Percentiles rank a stretch among this genome's conserved stretches.
Conservation (phyloP, 345 rosid genomes). For the Erysimum cheiranthoides region DNA sequence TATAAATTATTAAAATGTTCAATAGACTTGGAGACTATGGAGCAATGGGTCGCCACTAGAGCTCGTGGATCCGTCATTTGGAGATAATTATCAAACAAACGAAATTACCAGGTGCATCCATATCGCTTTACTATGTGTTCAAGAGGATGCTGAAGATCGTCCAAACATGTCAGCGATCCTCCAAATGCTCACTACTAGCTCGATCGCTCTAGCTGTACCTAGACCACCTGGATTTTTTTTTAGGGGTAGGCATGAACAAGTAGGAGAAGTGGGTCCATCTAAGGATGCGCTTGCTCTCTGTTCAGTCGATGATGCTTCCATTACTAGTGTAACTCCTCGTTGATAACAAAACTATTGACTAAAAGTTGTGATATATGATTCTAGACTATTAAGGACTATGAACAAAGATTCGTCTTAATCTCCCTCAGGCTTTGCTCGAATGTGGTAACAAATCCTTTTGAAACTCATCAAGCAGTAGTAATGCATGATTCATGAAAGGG, state of each 20-base stretch:
- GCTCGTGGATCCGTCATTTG: slow-evolving; percentile 51
- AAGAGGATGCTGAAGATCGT: slow-evolving; percentile 55
- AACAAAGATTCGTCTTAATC: background rate
- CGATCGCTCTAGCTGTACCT: background rate
- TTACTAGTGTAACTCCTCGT: slow-evolving; percentile 50
- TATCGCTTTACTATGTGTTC: slow-evolving; percentile 58
- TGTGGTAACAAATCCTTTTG: background rate
- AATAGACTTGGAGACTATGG: slow-evolving; percentile 63
- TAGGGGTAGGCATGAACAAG: slow-evolving; percentile 1
- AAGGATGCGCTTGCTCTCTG: background rate
- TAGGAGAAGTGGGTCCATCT: background rate
- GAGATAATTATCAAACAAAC: slow-evolving; percentile 21
- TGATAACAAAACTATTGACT: slow-evolving; percentile 11
- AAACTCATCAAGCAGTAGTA: background rate
- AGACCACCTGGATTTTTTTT: slow-evolving; percentile 23
- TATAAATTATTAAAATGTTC: background rate
- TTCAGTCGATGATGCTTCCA: slow-evolving; percentile 47
- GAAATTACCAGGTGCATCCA: slow-evolving; percentile 44
- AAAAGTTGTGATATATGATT: background rate
- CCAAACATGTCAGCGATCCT: slow-evolving; percentile 55
- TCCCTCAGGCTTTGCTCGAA: background rate
- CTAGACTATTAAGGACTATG: background rate
- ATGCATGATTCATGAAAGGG: background rate
- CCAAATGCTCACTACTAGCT: slow-evolving; percentile 34
- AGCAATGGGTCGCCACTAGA: slow-evolving; percentile 48